Percentiles rank a stretch among this genome's conserved stretches.
phyloP scores from a whole-genome alignment of 305 asterid genomes.

The Fraxinus platypoda region DNA sequence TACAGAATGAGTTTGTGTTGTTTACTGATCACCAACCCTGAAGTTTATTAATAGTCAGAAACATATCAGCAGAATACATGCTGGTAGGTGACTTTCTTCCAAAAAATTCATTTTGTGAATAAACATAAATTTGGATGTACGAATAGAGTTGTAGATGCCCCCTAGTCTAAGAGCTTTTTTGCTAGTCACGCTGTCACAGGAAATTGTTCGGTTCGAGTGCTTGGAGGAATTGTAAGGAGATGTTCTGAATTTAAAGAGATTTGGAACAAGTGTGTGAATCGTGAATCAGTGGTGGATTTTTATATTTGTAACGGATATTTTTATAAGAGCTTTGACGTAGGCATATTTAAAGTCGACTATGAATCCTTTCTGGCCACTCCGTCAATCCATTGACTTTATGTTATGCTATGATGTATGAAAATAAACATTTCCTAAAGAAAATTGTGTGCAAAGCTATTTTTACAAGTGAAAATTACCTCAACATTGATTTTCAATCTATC shows the following conservation, averaged over 20 bases:
- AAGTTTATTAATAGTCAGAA: neutral
- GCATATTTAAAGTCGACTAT: neutral
- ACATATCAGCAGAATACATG: neutral
- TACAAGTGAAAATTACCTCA: slow-evolving; percentile 24
- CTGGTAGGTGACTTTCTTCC: neutral
- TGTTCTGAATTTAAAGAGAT: too few relatives aligned
- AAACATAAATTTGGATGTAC: too few relatives aligned
- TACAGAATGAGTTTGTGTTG: neutral
- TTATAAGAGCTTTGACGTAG: too few relatives aligned
- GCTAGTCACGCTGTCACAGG: too few relatives aligned
- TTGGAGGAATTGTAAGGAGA: too few relatives aligned
- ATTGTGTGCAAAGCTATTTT: neutral
- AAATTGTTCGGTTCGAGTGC: too few relatives aligned
- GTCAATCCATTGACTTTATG: neutral
- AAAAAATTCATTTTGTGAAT: neutral
- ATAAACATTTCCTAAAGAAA: neutral
- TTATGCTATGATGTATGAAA: neutral
- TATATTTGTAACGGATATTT: too few relatives aligned
- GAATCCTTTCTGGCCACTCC: neutral
- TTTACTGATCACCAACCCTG: neutral
- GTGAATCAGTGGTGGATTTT: too few relatives aligned
- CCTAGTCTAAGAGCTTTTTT: too few relatives aligned
- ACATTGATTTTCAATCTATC: neutral
- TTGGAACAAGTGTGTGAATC: too few relatives aligned
- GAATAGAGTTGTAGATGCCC: too few relatives aligned